Conservation (phyloP, 2,329 filamentous ascomycete genomes). For the Knoxdaviesia capensis region DNA sequence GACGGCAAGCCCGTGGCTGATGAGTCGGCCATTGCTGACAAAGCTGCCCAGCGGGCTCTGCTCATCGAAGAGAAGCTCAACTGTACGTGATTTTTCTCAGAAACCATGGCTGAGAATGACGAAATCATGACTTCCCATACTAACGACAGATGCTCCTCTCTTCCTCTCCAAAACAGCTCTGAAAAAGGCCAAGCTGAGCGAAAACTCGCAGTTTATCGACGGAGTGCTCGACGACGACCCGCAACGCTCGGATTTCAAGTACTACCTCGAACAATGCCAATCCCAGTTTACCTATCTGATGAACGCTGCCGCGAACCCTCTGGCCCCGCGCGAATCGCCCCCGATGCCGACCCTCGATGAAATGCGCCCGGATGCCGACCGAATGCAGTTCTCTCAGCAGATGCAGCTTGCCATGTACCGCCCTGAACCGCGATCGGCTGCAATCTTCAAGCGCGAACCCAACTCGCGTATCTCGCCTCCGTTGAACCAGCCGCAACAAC, state of each 20-base stretch:
- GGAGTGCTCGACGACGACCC: constrained; percentile 22
- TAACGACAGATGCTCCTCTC: not conserved
- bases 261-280: constrained; percentile 43
- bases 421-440: constrained; percentile 13
- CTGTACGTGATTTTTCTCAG: constrained; percentile 16
- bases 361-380: constrained; percentile 29
- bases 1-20: constrained; percentile 21
- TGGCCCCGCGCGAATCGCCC: constrained; percentile 42
- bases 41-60: constrained; percentile 22
- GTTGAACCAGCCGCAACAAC: constrained; percentile 37
- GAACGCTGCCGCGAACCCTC: constrained; percentile 45
- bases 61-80: constrained; percentile 36
- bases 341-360: constrained; percentile 38
- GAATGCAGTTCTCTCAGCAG: constrained; percentile 19
- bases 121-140: too few relatives aligned
- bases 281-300: constrained; percentile 48
- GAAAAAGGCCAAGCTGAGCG: constrained; percentile 1
- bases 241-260: constrained; percentile 32
- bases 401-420: constrained; percentile 16
- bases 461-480: constrained; percentile 4
- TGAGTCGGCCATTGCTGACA: constrained; percentile 22
- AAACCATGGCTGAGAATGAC: too few relatives aligned
- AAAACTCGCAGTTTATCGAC: not conserved
- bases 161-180: not conserved
- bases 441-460: constrained; percentile 1